phyloP scores from a whole-genome alignment of 495 filamentous ascomycete genomes.

The Penicillium paradoxum region DNA sequence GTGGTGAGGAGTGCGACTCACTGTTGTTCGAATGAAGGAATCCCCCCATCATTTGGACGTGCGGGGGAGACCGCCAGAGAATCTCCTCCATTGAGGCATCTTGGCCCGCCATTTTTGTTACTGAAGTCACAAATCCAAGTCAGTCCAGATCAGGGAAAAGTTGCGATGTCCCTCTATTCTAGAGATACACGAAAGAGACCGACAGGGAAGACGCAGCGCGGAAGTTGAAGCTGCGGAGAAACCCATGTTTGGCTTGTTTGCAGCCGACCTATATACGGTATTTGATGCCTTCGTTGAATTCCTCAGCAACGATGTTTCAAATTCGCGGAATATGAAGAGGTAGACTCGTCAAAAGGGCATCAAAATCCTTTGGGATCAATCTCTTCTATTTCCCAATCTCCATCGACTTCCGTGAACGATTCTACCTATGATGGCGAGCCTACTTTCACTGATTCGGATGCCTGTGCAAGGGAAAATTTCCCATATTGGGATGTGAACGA shows the following conservation, averaged over 20 bases:
- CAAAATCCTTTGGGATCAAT: too few species aligned
- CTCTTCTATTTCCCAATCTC: too few species aligned
- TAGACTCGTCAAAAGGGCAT: too few species aligned
- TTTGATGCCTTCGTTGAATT: neutral
- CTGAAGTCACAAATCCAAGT: neutral
- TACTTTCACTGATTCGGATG: too few species aligned
- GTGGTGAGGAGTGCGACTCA: constrained; percentile 15
- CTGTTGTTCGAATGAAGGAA: constrained; percentile 48
- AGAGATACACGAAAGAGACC: neutral
- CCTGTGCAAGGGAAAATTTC: too few species aligned
- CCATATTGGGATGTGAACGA: too few species aligned
- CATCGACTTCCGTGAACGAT: too few species aligned
- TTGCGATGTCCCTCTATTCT: neutral
- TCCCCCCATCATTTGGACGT: constrained; percentile 56
- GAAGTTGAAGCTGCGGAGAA: constrained; percentile 15
- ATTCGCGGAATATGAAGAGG: too few species aligned
- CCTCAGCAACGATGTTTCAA: too few species aligned
- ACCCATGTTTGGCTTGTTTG: constrained; percentile 38
- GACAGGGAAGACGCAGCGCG: neutral
- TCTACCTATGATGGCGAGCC: too few species aligned
- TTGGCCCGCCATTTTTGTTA: constrained; percentile 36
- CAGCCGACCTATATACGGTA: constrained; percentile 8
- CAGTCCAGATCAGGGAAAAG: neutral
- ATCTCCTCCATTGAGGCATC: constrained; percentile 72
- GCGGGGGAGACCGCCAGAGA: constrained; percentile 61